A percentile compares a stretch with the other conserved stretches of the same genome.
phyloP scores from a whole-genome alignment of 805 yeast species.

The Cyberlindnera bimundalis region DNA sequence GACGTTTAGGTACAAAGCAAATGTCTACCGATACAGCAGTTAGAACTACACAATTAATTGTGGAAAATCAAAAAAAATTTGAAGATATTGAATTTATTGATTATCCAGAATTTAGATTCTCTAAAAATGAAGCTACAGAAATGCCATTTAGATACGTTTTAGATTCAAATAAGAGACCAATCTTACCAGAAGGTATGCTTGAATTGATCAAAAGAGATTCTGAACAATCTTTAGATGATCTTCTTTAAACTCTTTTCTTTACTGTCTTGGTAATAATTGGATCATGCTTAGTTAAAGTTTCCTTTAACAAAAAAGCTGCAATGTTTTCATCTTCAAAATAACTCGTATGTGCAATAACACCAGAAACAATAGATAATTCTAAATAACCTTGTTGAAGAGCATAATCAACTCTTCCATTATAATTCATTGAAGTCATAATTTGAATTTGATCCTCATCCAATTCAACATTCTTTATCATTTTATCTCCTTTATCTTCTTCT shows the following conservation, averaged over 20 bases:
- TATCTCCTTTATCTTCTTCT: constrained; percentile 17
- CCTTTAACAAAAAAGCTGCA: constrained; percentile 71
- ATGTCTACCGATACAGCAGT: constrained; percentile 99
- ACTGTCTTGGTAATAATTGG: constrained; percentile 31
- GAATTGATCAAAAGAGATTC: constrained; percentile 81
- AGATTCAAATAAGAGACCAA: constrained; percentile 63
- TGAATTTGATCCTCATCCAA: constrained; percentile 30
- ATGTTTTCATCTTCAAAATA: constrained; percentile 86
- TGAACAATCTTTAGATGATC: constrained; percentile 75
- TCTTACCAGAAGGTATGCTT: constrained; percentile 89
- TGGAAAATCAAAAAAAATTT: constrained; percentile 55
- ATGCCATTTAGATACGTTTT: constrained; percentile 95
- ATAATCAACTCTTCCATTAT: constrained; percentile 79
- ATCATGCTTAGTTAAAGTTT: constrained; percentile 36
- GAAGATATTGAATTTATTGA: constrained; percentile 82
- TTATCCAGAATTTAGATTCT: constrained; percentile 90
- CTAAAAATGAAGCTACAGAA: constrained; percentile 86
- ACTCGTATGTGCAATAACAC: constrained; percentile 83
- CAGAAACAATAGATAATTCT: constrained; percentile 75
- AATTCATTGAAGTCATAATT: constrained; percentile 50
- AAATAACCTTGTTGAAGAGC: constrained; percentile 72
- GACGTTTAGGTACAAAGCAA: constrained; percentile 82
- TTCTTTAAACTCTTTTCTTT: constrained; percentile 26
- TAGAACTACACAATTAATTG: constrained; percentile 79
- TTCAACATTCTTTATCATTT: constrained; percentile 19